A percentile compares a stretch with the other conserved stretches of the same genome.
Evolutionary conservation across 768 basidiomycete species (phyloP).

Genomic region (Exsudoporus frostii): DNA sequence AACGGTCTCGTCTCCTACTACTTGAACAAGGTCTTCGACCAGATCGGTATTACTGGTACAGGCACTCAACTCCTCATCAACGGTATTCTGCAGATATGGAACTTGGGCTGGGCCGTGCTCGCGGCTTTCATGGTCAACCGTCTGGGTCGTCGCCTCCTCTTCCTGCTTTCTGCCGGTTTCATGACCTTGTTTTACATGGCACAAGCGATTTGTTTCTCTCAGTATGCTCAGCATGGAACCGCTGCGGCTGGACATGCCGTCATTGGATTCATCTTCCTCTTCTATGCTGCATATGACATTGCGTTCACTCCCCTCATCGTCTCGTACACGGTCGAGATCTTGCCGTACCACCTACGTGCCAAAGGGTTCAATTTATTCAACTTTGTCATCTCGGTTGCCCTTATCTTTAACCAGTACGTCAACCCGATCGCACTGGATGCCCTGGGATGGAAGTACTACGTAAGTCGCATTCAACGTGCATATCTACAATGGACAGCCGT

Average conservation of each 20-base stretch:
- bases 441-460: conserved; percentile 77
- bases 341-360: conserved; percentile 78
- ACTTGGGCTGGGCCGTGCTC: conserved; percentile 56
- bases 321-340: conserved; percentile 85
- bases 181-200: conserved; percentile 67
- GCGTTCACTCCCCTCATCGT: conserved; percentile 87
- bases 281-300: conserved; percentile 74
- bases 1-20: conserved; percentile 86
- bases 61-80: conserved; percentile 77
- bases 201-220: conserved; percentile 65
- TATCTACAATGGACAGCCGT: not conserved
- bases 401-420: conserved; percentile 88
- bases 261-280: conserved; percentile 83
- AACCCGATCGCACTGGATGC: conserved; percentile 72
- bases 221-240: conserved; percentile 44
- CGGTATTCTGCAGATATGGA: conserved; percentile 83
- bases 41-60: conserved; percentile 61
- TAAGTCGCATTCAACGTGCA: conserved; percentile 25
- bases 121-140: conserved; percentile 63
- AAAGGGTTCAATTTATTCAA: conserved; percentile 85
- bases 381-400: conserved; percentile 70
- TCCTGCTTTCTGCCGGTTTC: conserved; percentile 54
- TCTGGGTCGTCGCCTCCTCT: conserved; percentile 67
- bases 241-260: conserved; percentile 59
- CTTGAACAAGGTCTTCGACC: conserved; percentile 66